Base-by-base conservation (phyloP, 208 protist species). In the Herpetomonas samuelpessoai region DNA sequence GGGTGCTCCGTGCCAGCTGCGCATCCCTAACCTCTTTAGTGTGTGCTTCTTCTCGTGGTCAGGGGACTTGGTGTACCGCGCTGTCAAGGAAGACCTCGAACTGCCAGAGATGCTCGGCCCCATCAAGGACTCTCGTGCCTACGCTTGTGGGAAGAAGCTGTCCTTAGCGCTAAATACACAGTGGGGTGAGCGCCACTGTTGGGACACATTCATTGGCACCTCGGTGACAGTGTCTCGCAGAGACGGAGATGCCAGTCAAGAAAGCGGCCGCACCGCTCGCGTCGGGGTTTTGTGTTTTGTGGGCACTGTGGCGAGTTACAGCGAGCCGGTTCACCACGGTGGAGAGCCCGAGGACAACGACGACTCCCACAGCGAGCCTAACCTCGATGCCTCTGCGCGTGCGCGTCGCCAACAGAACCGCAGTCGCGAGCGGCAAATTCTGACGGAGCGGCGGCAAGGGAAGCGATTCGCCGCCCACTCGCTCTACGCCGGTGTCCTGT, bases 1-100 rank as follows among this genome's bases (percentile, higher is more conserved):
- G 6, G 35, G 35, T 41, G 35, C 35, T 41, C 9, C 35, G 35
- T 41, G 9, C 9, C 35, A 18, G 9, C 14, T 14, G 9, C 35
- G 35, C 6, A 14, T 41, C 6, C 35, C 35, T 14, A 41, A 41
- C 14, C 35, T 14, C 35, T 41, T 6, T 6, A 6, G 35, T 41
- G 35, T 41, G 35, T 41, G 35, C 35, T 41, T 41, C 35, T 41
- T 41, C 35, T 18, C 35, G 35, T 41, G 35, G 35, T 41, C 35
- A 41, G 35, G 35, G 35, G 35, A 41, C 35, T 18, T 6, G 35
- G 35, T 41, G 9, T 14, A 41, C 35, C 35, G 35, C 35, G 35
- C 35, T 14, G 35, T 41, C 35, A 6, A 14, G 9, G 35, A 41
- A 14, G 35, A 41, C 9, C 35, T 41, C 9, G 35, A 41, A 6